Evolutionary conservation across 2,329 filamentous ascomycete species (phyloP).

Genomic region (Exophiala sideris): DNA sequence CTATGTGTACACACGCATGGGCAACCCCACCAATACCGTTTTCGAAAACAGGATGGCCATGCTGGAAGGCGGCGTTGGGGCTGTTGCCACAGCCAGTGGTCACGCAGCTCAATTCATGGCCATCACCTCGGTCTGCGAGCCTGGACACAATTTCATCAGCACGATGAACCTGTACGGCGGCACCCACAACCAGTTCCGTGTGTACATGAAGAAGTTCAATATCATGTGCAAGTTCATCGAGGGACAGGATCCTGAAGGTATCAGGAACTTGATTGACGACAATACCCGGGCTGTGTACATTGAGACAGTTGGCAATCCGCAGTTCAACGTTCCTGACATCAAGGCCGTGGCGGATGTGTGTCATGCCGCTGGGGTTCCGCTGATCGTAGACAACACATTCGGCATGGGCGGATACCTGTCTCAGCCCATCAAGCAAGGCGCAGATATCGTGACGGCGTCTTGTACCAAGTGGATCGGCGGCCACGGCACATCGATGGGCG

Average conservation of each 20-base stretch:
- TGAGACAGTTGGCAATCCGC: conserved; percentile 83
- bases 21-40: conserved; percentile 91
- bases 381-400: conserved; percentile 80
- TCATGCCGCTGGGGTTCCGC: conserved; percentile 60
- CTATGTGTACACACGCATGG: conserved; percentile 95
- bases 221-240: conserved; percentile 78
- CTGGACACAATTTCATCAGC: conserved; percentile 83
- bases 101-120: conserved; percentile 86
- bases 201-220: conserved; percentile 72
- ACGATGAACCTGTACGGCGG: conserved; percentile 85
- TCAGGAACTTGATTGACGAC: conserved; percentile 75
- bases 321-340: conserved; percentile 83
- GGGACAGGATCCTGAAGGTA: conserved; percentile 64
- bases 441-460: conserved; percentile 86
- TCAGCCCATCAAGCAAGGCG: conserved; percentile 77
- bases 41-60: conserved; percentile 67
- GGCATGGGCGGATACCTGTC: conserved; percentile 82
- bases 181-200: conserved; percentile 92
- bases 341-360: conserved; percentile 72
- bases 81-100: conserved; percentile 64
- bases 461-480: conserved; percentile 93
- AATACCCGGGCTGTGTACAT: conserved; percentile 84
- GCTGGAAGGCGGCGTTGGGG: conserved; percentile 68
- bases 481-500: conserved; percentile 77
- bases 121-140: conserved; percentile 69